Base-by-base conservation (phyloP, 1,139 yeast species). In the Zygosaccharomyces sapae region DNA sequence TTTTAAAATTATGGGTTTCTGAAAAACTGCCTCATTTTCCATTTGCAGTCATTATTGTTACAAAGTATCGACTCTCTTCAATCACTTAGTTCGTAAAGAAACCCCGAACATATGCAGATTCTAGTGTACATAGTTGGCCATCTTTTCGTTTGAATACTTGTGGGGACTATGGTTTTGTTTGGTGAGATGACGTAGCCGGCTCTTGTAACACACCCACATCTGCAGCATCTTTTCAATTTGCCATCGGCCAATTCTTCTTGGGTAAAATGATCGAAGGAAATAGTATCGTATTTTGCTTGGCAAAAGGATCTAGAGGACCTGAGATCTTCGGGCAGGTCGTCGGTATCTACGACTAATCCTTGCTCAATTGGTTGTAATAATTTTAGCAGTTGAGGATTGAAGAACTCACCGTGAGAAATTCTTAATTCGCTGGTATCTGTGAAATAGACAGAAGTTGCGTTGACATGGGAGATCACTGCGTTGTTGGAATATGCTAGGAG, bases 101-200 rank as follows among this genome's bases (percentile, higher is more conserved):
- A 56, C 3, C 69, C 69, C 4, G 69, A 64, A 48, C 69, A 66
- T 5, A 63, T 59, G 47, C 69, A 66, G 20, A 57, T 55, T 33
- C 67, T 55, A 16, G 66, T 58, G 43, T 65, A 65, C 56, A 65
- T 58, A 2, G 66, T 63, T 7, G 68, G 66, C 69, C 69, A 66
- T 50, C 69, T 57, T 46, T 62, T 65, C 0, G 69, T 64, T 25
- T 58, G 60, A 7, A 62, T 63, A 38, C 58, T 51, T 19, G 67
- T 66, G 5, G 66, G 59, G 5, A 63, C 61, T 40, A 63, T 57
- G 1, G 69, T 64, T 43, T 59, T 62, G 18, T 59, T 58, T n/a
- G 47, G 46, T 5, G 61, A 48, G 2, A 65, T 58, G 4, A 58
- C 50, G 38, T 62, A 61, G 12, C 69, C 69, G 3, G 69, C 68